Percentiles rank a stretch among this genome's conserved stretches.
Conservation (phyloP, 2,329 filamentous ascomycete genomes). For the Ceratocystis papillata region DNA sequence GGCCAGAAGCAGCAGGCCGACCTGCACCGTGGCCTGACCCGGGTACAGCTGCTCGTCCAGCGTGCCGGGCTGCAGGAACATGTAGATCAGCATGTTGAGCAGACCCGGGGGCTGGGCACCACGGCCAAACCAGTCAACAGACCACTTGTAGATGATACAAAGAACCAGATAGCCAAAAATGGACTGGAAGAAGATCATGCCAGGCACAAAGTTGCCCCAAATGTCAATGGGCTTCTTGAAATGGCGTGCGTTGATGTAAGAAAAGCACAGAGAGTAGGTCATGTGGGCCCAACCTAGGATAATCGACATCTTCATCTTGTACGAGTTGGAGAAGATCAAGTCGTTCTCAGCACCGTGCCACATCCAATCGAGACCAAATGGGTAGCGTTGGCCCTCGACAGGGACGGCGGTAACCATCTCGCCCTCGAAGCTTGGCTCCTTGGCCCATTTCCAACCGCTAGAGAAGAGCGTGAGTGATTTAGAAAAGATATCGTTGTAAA, state of each 20-base stretch:
- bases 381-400: conserved; percentile 71
- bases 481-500: conserved; percentile 97
- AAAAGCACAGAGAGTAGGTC: conserved; percentile 93
- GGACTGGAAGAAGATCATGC: conserved; percentile 99
- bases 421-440: conserved; percentile 49
- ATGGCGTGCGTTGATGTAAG: conserved; percentile 85
- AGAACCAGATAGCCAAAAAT: conserved; percentile 96
- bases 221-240: conserved; percentile 94
- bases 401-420: conserved; percentile 56
- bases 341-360: conserved; percentile 97
- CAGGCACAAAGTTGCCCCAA: conserved; percentile 92
- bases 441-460: conserved; percentile 75
- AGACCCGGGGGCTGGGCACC: conserved; percentile 68
- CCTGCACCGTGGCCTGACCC: conserved; percentile 66
- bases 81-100: conserved; percentile 98
- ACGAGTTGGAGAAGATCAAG: conserved; percentile 91
- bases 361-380: conserved; percentile 88
- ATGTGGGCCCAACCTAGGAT: conserved; percentile 95
- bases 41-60: conserved; percentile 63
- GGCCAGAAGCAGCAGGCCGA: conserved; percentile 68
- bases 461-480: conserved; percentile 80
- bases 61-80: conserved; percentile 84
- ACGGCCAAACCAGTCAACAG: conserved; percentile 62
- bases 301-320: conserved; percentile 99
- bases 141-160: conserved; percentile 96